Percentiles rank a stretch among this genome's conserved stretches.
These are phyloP conservation scores for Boletus tylopilopsis DNA, from an alignment of 768 basidiomycete species.

Conservation along the genomic window DNA sequence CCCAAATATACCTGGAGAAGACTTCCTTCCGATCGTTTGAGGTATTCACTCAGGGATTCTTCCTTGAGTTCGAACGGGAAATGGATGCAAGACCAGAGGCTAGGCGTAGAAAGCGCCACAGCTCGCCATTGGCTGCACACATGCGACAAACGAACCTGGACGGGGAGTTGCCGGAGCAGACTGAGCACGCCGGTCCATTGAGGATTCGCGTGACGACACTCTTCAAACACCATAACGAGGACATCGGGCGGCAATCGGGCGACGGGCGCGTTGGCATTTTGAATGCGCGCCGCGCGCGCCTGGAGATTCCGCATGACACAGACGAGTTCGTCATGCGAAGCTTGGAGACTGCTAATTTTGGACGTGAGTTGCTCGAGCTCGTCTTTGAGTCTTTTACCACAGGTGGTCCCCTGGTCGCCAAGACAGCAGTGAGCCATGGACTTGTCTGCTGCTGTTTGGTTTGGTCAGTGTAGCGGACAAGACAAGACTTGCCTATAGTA, in stretches of 20 bases:
- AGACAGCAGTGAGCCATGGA: conserved; percentile 27
- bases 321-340: conserved; percentile 28
- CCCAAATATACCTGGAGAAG: conserved; percentile 31
- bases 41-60: conserved; percentile 30
- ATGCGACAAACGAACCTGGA: conserved; percentile 33
- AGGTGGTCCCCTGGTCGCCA: conserved; percentile 10
- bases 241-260: conserved; percentile 31
- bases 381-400: conserved; percentile 9
- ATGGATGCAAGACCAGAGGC: conserved; percentile 34
- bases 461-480: conserved; percentile 2
- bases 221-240: conserved; percentile 31
- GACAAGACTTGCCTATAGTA: neutral
- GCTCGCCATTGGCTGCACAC: conserved; percentile 34
- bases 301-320: conserved; percentile 26
- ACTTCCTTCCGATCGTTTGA: conserved; percentile 29
- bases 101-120: conserved; percentile 32
- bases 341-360: conserved; percentile 26
- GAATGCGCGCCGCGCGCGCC: conserved; percentile 29
- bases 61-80: conserved; percentile 29
- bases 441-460: conserved; percentile 4
- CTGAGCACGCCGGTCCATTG: conserved; percentile 32
- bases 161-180: conserved; percentile 30
- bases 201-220: conserved; percentile 29
- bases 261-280: conserved; percentile 27
- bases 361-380: conserved; percentile 25